phyloP scores from a whole-genome alignment of 2,329 filamentous ascomycete genomes.

The Diaporthe vexans region DNA sequence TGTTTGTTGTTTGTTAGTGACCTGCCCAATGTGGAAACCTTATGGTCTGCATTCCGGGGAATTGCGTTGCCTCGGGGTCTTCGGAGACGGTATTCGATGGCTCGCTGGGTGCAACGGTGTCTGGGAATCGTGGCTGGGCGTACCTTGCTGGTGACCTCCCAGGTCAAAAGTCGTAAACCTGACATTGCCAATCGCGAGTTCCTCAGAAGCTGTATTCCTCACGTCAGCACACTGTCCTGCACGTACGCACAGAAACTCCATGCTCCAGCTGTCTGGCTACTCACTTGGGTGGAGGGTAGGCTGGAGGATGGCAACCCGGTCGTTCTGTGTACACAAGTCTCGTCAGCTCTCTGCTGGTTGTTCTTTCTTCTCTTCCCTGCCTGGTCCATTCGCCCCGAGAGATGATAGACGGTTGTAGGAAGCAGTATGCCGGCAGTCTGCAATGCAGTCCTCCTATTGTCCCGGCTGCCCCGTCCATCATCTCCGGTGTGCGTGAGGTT shows the following conservation, averaged over 20 bases:
- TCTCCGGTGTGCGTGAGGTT: background rate
- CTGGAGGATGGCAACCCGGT: slow-evolving; percentile 90
- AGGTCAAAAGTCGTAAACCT: slow-evolving; percentile 96
- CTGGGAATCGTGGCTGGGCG: slow-evolving; percentile 39
- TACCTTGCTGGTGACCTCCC: slow-evolving; percentile 93
- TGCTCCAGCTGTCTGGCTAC: slow-evolving; percentile 47
- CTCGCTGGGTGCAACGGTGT: background rate
- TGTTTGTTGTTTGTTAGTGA: slow-evolving; percentile 30
- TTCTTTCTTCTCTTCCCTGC: too few species aligned
- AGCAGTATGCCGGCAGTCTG: background rate
- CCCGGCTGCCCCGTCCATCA: background rate
- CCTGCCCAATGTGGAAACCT: background rate
- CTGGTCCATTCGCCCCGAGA: background rate
- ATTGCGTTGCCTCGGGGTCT: background rate
- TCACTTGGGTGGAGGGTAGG: slow-evolving; percentile 92
- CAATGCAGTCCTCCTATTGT: background rate
- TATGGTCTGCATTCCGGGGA: too few species aligned
- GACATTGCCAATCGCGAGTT: slow-evolving; percentile 92
- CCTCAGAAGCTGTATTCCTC: slow-evolving; percentile 78
- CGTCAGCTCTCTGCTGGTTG: slow-evolving; percentile 38
- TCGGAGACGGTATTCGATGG: background rate
- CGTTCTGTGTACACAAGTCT: slow-evolving; percentile 72
- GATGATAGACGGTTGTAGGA: background rate
- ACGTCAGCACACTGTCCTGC: slow-evolving; percentile 39
- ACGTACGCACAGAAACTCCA: too few species aligned